Evolutionary conservation across 208 protist genomes (phyloP), one percentile per base, ranked within the genome.

Genomic region (Trypanosoma melophagium): DNA sequence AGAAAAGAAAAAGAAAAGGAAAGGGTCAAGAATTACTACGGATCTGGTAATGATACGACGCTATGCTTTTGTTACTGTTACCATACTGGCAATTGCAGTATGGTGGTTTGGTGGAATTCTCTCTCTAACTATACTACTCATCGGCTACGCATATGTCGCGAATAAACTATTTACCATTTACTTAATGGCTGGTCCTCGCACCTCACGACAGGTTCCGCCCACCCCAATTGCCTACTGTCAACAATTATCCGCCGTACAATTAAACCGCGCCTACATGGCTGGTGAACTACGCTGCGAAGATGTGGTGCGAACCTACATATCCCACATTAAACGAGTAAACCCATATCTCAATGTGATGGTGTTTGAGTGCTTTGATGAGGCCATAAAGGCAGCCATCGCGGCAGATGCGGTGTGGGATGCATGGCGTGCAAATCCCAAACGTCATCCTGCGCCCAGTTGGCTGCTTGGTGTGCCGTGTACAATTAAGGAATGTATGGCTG

Each of bases 401-500:
- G 89, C 92, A 21, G 89, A 95, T 61, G 59, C 60, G 35, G 59
- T 79, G 28, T 93, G 86, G 84, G 72, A 61, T 7, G 78, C 62
- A 41, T 93, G 84, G 86, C 87, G 87, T 57, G 60, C 22, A 12
- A 71, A 87, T 61, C 74, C 69, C 58, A 47, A 21, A 10, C 53
- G 42, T 35, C 25, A 70, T 35, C 73, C 76, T 40, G 81, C 71
- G 66, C 86, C 87, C 25, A 90, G 86, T 77, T 90, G 83, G 83
- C 76, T 95, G 13, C 81, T 89, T 57, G 92, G 92, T 24, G 87
- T 95, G 16, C 89, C 89, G 22, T 94, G 86, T 69, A 95, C 87
- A 10, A 83, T 96, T 60, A 96, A 94, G 77, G 86, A 95, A 69
- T 92, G 79, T 69, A 92, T 94, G 83, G 44, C 80, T 58, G 87